Evolutionary conservation across 305 asterid species (phyloP).

Genomic region (Euphrasia arctica): DNA sequence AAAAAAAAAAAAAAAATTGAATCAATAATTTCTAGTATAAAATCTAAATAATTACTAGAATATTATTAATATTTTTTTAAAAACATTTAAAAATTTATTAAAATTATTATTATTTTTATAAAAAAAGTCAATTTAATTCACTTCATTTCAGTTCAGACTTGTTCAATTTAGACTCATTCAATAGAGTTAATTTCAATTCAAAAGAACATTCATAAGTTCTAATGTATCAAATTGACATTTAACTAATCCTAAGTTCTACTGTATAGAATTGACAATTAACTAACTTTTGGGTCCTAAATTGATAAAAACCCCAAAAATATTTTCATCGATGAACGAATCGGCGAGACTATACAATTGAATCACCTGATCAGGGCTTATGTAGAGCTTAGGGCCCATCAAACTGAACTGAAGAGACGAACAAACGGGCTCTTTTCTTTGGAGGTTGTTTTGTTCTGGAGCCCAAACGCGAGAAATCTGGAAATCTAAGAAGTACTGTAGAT

Average conservation of each 20-base stretch:
- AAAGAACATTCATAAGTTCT: too few relatives aligned
- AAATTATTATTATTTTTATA: too few relatives aligned
- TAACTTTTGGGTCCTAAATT: neutral
- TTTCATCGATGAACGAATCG: constrained; percentile 14
- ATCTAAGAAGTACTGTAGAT: constrained; percentile 93
- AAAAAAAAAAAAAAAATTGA: too few relatives aligned
- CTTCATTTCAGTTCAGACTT: too few relatives aligned
- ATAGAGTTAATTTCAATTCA: too few relatives aligned
- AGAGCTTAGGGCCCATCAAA: constrained; percentile 97
- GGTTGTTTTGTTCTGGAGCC: constrained; percentile 95
- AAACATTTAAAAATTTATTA: too few relatives aligned
- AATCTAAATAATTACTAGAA: too few relatives aligned
- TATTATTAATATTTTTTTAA: too few relatives aligned
- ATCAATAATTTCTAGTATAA: too few relatives aligned
- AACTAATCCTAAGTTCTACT: neutral
- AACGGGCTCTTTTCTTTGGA: constrained; percentile 92
- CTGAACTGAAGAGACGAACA: constrained; percentile 90
- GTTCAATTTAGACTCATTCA: too few relatives aligned
- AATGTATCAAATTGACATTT: too few relatives aligned
- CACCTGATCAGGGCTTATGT: constrained; percentile 96
- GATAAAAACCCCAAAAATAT: neutral
- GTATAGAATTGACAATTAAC: neutral
- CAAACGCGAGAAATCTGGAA: constrained; percentile 90
- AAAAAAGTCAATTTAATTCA: too few relatives aligned
- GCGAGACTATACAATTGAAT: constrained; percentile 4